Evolutionary conservation across 2,329 filamentous ascomycete genomes (phyloP), one percentile per base, ranked within the genome.

Genomic region (Verticillium dahliae): DNA sequence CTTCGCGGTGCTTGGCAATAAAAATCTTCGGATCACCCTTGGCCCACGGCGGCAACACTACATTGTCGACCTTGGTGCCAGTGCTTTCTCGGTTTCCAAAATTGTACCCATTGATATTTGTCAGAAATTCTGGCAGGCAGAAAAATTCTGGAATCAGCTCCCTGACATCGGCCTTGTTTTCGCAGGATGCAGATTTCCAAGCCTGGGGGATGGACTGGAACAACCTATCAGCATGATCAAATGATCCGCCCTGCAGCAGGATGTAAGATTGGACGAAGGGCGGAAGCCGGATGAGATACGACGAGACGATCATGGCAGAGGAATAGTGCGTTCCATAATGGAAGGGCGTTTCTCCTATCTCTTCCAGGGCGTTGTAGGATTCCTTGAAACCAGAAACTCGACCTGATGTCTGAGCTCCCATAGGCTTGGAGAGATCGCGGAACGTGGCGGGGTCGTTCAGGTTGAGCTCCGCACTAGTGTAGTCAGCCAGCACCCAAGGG

Each of bases 311-410:
- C 95, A 98, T 99, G 7, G 95, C 95, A 2, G 95, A 98, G 1
- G 95, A 98, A 74, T 99, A 99, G 73, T 99, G 96, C 0, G 96
- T 99, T 18, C 95, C 95, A 68, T 98, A 99, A 72, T 99, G 95
- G 72, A 97, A 99, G 0, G 95, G 90, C 0, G 90, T 89, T 56
- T 97, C 93, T 7, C 89, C 91, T 81, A 99, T 96, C 72, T 98
- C 95, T 1, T 89, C 89, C 72, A 99, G 89, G 15, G 91, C 90
- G 67, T 88, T 87, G 73, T 97, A 98, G 35, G 92, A 86, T 68
- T 96, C 90, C 59, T 86, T 84, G 69, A 95, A 96, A 6, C 92
- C 91, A 0, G 85, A 80, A 66, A 96, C 90, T 65, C 94, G 85
- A 61, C 85, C 82, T 0, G 83, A 78, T 1, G 89, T 91, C 73